These are phyloP conservation scores for Castanospermum australe DNA, from an alignment of 306 rosid species.

Conservation along the genomic window DNA sequence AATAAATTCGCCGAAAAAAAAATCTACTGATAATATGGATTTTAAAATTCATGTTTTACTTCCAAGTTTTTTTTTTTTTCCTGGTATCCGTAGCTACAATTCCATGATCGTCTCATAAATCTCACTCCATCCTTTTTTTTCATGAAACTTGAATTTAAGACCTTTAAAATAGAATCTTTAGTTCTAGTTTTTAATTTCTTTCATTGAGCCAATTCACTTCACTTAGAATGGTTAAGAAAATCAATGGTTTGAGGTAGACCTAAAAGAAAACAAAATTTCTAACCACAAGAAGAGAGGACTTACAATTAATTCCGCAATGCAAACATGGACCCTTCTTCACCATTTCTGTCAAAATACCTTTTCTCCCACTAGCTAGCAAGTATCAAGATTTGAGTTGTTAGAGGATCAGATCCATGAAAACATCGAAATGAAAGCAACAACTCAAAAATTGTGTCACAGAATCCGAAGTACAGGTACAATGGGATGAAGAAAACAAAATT, in stretches of 20 bases:
- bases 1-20: too few relatives aligned
- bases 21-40: too few relatives aligned
- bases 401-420: neutral
- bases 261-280: neutral
- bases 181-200: neutral
- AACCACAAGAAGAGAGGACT: neutral
- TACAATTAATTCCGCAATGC: constrained; percentile 25
- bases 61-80: too few relatives aligned
- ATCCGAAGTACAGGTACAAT: neutral
- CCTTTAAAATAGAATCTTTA: neutral
- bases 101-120: neutral
- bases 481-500: neutral
- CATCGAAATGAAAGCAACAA: neutral
- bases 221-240: neutral
- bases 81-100: too few relatives aligned
- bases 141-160: neutral
- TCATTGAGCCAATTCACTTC: neutral
- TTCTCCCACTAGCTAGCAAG: neutral
- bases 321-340: constrained; percentile 23
- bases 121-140: neutral
- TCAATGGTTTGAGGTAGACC: too few relatives aligned
- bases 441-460: neutral
- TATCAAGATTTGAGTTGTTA: neutral
- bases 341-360: neutral
- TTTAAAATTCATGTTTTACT: neutral